These are phyloP conservation scores for Lichtheimia corymbifera DNA, from an alignment of 371 early-diverging fungal genomes.

Conservation along the genomic window DNA sequence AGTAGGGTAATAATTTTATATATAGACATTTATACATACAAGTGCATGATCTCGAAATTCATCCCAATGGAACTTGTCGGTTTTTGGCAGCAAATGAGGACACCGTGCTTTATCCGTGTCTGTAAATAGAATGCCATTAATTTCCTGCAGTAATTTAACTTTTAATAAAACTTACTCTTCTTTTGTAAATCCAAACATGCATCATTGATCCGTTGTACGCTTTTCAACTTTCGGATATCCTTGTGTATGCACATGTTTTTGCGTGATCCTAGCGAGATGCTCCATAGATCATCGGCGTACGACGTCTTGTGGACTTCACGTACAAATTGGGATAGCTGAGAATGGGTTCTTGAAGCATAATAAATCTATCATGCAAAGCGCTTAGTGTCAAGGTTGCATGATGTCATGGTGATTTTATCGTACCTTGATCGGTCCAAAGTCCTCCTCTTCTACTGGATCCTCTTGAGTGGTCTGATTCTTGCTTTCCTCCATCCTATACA, in stretches of 20 bases:
- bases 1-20: not conserved
- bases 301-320: conserved; percentile 83
- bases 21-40: conserved; percentile 17
- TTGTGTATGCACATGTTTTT: conserved; percentile 83
- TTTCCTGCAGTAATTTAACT: not conserved
- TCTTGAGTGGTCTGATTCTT: too few species aligned
- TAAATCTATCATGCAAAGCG: conserved; percentile 52
- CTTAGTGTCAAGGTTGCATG: not conserved
- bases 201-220: conserved; percentile 69
- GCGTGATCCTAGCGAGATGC: conserved; percentile 85
- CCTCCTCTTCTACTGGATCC: conserved; percentile 24
- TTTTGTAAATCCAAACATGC: conserved; percentile 79
- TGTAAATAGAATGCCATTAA: conserved; percentile 6
- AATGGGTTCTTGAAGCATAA: conserved; percentile 91
- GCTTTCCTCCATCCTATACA: too few species aligned
- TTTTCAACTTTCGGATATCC: conserved; percentile 53
- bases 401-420: not conserved
- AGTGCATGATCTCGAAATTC: conserved; percentile 63
- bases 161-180: conserved; percentile 25
- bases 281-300: conserved; percentile 59
- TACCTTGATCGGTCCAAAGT: conserved; percentile 13
- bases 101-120: conserved; percentile 47
- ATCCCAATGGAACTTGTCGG: conserved; percentile 43
- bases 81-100: conserved; percentile 47
- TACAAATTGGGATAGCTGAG: conserved; percentile 92